Evolutionary conservation across 805 yeast species (phyloP), one percentile per base, ranked within the genome.

Genomic region (Schizosaccharomyces cryophilus): DNA sequence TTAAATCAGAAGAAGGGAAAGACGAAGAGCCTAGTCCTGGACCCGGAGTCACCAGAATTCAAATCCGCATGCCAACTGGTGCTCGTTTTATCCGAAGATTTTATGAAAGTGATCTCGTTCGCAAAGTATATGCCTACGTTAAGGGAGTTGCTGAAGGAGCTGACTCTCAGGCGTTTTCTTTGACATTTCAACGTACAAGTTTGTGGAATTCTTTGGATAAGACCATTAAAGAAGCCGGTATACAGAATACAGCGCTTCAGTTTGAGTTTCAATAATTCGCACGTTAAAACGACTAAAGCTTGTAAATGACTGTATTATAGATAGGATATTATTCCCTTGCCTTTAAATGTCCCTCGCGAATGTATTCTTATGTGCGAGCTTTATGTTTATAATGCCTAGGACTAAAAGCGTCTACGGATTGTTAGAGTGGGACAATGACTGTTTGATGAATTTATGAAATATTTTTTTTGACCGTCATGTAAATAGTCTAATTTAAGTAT

Each of bases 41-140:
- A 0, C 71, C 75, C 6, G 75, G 81, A 0, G 73, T 76, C 5
- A 86, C 96, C 0, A 75, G 96, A 66, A 78, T 93, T 30, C 97
- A 93, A 71, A 78, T 93, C n/a, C 76, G 96, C 63, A 78, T 86
- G 35, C 93, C 89, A 19, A 87, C 83, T 66, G 47, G 97, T n/a
- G 78, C 81, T 58, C 76, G 96, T 62, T 72, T 83, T 13, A 83
- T 90, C 11, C 83, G 87, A 63, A 78, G 86, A 62, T 85, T 90
- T 66, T 71, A 72, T 7, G 67, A 78, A 11, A 69, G 72, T 3
- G 95, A 85, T 64, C 73, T 76, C 2, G 87, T 93, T 0, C 62
- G 73, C 2, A 70, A 69, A 0, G 69, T 93, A 1, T 93, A 78
- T 69, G 83, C 81, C 66, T 80, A 79, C 68, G 78, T 84, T 30